phyloP scores from a whole-genome alignment of 1,139 yeast genomes.

The Blastobotrys apis region DNA sequence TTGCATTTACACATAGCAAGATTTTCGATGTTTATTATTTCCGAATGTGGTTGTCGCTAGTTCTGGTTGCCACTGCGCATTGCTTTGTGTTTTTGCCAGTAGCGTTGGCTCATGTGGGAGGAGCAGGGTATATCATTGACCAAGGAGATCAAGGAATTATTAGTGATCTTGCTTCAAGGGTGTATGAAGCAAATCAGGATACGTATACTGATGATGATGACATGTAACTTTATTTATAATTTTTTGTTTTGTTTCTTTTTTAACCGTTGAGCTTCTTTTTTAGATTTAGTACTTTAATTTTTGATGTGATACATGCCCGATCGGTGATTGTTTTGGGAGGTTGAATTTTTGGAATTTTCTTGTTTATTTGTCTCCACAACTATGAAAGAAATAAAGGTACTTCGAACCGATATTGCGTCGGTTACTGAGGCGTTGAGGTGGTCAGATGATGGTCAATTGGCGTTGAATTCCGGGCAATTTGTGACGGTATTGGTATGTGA shows the following conservation, averaged over 20 bases:
- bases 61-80: constrained; percentile 72
- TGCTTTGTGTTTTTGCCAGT: constrained; percentile 77
- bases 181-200: constrained; percentile 17
- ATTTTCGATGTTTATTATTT: constrained; percentile 90
- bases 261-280: not conserved
- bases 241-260: not conserved
- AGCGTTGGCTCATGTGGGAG: constrained; percentile 61
- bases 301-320: too few relatives aligned
- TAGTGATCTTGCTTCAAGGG: constrained; percentile 31
- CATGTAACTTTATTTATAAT: not conserved
- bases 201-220: constrained; percentile 9
- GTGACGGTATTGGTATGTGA: too few relatives aligned
- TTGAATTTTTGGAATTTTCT: not conserved
- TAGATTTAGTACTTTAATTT: not conserved
- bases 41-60: constrained; percentile 90
- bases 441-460: constrained; percentile 27
- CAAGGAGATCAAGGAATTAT: constrained; percentile 33
- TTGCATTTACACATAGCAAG: constrained; percentile 80
- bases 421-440: constrained; percentile 23
- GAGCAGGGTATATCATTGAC: constrained; percentile 43
- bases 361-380: not conserved
- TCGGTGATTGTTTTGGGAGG: not conserved
- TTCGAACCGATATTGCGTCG: constrained; percentile 19
- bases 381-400: constrained; percentile 20
- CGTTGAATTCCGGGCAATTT: constrained; percentile 18